Evolutionary conservation across 2,329 filamentous ascomycete species (phyloP).

Genomic region (Botryosphaeria agaves): DNA sequence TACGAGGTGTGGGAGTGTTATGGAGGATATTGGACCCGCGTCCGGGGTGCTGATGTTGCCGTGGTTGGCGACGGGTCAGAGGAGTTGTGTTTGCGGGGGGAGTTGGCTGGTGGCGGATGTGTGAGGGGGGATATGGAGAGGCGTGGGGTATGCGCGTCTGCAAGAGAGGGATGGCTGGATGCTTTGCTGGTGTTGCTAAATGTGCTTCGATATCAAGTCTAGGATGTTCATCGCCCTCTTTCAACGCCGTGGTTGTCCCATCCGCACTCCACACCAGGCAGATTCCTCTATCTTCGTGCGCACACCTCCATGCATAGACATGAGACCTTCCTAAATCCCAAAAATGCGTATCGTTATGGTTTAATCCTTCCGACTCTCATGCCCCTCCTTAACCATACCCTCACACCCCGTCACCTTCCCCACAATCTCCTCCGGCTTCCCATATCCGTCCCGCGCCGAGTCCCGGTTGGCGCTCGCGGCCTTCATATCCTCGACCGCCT

Average conservation of each 20-base stretch:
- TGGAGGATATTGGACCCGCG: constrained; percentile 23
- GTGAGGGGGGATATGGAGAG: too few relatives aligned
- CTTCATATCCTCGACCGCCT: constrained; percentile 46
- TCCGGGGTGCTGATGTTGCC: constrained; percentile 5
- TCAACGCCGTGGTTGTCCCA: too few relatives aligned
- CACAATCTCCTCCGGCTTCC: constrained; percentile 45
- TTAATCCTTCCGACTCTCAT: neutral
- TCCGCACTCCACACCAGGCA: too few relatives aligned
- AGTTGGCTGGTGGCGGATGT: constrained; percentile 6
- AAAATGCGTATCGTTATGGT: too few relatives aligned
- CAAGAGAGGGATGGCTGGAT: too few relatives aligned
- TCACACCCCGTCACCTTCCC: constrained; percentile 44
- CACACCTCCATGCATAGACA: too few relatives aligned
- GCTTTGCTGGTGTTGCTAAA: too few relatives aligned
- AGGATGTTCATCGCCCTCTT: too few relatives aligned
- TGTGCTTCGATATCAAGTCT: too few relatives aligned
- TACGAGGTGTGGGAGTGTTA: constrained; percentile 25
- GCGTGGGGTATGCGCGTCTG: too few relatives aligned
- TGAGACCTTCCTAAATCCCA: too few relatives aligned
- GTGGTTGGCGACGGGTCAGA: constrained; percentile 14
- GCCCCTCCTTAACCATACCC: neutral
- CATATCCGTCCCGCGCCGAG: constrained; percentile 34
- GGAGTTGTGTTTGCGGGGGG: constrained; percentile 11
- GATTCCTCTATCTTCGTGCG: too few relatives aligned
- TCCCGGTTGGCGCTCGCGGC: constrained; percentile 39